Base-by-base conservation (phyloP, 1,284 basidiomycete genomes). In the Cutaneotrichosporon cavernicola region DNA sequence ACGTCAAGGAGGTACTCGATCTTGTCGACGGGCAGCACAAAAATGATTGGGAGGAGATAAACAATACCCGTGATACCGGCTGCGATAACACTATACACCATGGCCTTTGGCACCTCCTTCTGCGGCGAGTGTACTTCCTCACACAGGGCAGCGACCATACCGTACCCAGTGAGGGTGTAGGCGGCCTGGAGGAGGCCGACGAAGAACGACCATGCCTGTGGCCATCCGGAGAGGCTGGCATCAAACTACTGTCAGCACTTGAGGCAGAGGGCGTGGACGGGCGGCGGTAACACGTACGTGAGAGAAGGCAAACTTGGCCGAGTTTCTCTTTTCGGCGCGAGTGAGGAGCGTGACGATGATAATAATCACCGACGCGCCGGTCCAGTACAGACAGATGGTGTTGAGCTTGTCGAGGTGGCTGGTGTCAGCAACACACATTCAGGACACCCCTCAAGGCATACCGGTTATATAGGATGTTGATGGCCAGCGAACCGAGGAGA, bases 31-130 rank as follows among this genome's bases (percentile, higher is more conserved):
- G 81, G 66, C 3, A 65, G 80, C 14, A 84, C 72, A 65, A 84
- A 83, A 57, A 81, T 76, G 52, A 84, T 76, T 1, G 83, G 83
- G 16, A 83, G 74, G 32, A 78, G 69, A 70, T 82, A 82, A 26
- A 80, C 70, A 34, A 82, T 72, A 50, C 82, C 82, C 0, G 82
- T 83, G 58, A 83, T 66, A 30, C 76, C 79, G 1, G 82, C 82
- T 2, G 81, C 81, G 7, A 80, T 75, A 13, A 83, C 82, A 0
- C 76, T 80, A 46, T 81, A 75, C 7, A 81, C 77, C 80, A 80
- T 74, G 57, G 81, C 77, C 69, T 76, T 68, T 57, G 82, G 77
- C 40, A 83, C 75, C 72, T 77, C 72, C 64, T 72, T 56, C 63
- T 76, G 60, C 62, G 81, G 72, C 68, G 82, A 67, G 69, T 78